phyloP scores from a whole-genome alignment of 139 green algal species.

The Mesostigma viride region DNA sequence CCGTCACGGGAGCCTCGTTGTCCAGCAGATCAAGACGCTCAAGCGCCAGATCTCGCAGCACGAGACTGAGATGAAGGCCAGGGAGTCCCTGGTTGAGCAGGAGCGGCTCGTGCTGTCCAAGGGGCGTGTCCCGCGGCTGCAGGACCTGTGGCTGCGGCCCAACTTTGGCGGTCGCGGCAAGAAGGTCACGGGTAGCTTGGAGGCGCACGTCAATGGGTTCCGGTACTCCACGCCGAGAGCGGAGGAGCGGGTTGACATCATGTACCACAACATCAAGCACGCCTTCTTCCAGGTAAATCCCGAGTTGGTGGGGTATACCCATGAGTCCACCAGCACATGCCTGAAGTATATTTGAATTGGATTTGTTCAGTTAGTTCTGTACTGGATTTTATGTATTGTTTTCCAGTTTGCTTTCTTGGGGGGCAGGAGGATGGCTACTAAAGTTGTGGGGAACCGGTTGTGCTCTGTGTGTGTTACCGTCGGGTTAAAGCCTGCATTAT shows the following conservation, averaged over 20 bases:
- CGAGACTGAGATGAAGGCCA: constrained; percentile 84
- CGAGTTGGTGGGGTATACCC: too few relatives aligned
- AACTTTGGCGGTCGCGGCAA: constrained; percentile 72
- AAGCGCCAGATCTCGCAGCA: constrained; percentile 52
- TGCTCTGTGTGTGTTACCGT: too few relatives aligned
- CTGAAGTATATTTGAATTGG: too few relatives aligned
- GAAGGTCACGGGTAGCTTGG: constrained; percentile 79
- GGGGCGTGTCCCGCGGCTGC: constrained; percentile 36
- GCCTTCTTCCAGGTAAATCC: constrained; percentile 78
- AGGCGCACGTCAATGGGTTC: constrained; percentile 94
- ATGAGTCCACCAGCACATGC: too few relatives aligned
- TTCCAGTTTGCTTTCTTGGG: too few relatives aligned
- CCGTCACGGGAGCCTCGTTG: constrained; percentile 49
- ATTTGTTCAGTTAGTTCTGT: too few relatives aligned
- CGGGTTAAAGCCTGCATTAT: too few relatives aligned
- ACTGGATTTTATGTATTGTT: too few relatives aligned
- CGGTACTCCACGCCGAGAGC: constrained; percentile 61
- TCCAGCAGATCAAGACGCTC: constrained; percentile 88
- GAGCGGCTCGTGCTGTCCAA: constrained; percentile 71
- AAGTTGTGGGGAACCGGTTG: too few relatives aligned
- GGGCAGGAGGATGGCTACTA: too few relatives aligned
- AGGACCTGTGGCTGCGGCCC: constrained; percentile 88
- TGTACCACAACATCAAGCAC: constrained; percentile 95
- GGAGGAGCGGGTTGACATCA: constrained; percentile 84
- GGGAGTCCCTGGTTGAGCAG: constrained; percentile 87